Conservation (phyloP, 2,329 filamentous ascomycete genomes). For the Penicillium sp. region DNA sequence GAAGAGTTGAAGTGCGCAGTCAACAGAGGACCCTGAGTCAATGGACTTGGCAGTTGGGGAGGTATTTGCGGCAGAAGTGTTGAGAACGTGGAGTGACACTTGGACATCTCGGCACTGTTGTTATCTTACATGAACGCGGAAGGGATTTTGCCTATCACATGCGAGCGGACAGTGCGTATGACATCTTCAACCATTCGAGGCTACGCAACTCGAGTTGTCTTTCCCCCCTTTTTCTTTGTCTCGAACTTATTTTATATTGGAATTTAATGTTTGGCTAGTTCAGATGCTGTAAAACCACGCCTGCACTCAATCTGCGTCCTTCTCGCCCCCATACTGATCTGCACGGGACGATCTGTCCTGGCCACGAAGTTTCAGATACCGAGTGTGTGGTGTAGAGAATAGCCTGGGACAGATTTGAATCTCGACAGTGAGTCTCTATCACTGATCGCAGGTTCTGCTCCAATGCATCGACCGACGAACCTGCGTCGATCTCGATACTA, state of each 20-base stretch:
- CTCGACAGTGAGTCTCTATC: conserved; percentile 19
- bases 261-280: conserved; percentile 1
- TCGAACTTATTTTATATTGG: neutral
- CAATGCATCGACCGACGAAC: conserved; percentile 16
- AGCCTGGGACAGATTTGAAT: conserved; percentile 25
- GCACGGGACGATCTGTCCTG: conserved; percentile 45
- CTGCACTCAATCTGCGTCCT: conserved; percentile 38
- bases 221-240: neutral
- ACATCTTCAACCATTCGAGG: neutral
- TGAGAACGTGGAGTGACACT: conserved; percentile 5
- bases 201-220: neutral
- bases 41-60: neutral
- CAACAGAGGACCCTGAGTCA: neutral
- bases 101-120: conserved; percentile 11
- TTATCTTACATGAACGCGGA: conserved; percentile 23
- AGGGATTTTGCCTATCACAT: conserved; percentile 28
- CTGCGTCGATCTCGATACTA: conserved; percentile 33
- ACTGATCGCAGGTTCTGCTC: conserved; percentile 26
- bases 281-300: conserved; percentile 35
- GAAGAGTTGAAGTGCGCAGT: neutral
- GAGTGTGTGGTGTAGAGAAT: conserved; percentile 39
- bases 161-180: conserved; percentile 14
- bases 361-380: conserved; percentile 23
- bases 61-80: neutral
- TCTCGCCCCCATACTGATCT: conserved; percentile 41